These are phyloP conservation scores for Mariannaea elegans DNA, from an alignment of 2,329 filamentous ascomycete species.

Conservation along the genomic window DNA sequence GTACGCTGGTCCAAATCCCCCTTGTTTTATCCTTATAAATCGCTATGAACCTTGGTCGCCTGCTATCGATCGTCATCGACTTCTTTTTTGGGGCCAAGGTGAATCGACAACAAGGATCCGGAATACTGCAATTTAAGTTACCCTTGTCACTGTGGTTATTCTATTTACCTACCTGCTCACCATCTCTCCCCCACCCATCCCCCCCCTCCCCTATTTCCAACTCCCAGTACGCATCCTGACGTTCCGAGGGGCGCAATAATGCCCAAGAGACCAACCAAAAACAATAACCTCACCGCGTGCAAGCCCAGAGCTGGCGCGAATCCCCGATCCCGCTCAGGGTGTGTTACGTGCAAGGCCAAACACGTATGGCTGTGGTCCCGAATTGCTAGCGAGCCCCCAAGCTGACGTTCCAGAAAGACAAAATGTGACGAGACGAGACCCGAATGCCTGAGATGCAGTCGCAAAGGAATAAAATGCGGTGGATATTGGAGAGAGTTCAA, in stretches of 20 bases:
- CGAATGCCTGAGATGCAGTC: conserved; percentile 38
- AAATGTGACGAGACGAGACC: conserved; percentile 45
- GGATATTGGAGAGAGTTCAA: conserved; percentile 45
- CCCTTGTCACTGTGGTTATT: not conserved
- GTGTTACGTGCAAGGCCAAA: conserved; percentile 42
- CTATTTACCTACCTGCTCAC: not conserved
- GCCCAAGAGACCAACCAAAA: conserved; percentile 13
- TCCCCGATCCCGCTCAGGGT: conserved; percentile 40
- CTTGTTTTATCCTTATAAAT: conserved; percentile 2
- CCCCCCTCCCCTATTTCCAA: not conserved
- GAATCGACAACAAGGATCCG: not conserved
- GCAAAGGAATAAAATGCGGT: conserved; percentile 41
- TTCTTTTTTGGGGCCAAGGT: not conserved
- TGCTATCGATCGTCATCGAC: not conserved
- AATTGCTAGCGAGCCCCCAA: not conserved
- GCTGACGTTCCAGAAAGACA: conserved; percentile 31
- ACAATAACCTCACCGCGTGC: conserved; percentile 5
- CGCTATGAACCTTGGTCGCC: not conserved
- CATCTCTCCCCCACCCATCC: not conserved
- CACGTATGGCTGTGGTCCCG: conserved; percentile 23
- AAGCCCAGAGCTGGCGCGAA: conserved; percentile 17
- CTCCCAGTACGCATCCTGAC: not conserved
- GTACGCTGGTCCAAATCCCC: conserved; percentile 1
- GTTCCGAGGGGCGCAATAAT: not conserved
- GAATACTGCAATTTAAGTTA: not conserved